Evolutionary conservation across 768 basidiomycete genomes (phyloP).

Genomic region (Peribolospora kevripleyi): DNA sequence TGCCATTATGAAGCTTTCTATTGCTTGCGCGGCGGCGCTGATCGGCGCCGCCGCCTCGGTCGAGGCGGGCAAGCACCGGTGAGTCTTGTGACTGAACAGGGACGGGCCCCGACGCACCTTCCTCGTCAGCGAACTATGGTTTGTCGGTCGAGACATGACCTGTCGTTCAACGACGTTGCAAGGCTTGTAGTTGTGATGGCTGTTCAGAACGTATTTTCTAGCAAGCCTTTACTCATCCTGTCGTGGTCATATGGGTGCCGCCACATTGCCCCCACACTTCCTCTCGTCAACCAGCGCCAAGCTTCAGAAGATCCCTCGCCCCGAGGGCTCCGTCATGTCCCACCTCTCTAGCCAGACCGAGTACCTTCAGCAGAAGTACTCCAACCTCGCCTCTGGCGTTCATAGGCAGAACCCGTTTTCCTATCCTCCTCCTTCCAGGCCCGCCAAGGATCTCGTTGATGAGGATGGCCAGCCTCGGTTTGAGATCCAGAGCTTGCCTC

Average conservation of each 20-base stretch:
- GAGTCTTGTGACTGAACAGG: slow-evolving; percentile 6
- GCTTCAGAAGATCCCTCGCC: slow-evolving; percentile 49
- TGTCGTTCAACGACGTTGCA: no score
- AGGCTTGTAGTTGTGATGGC: no score
- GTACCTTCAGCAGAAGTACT: slow-evolving; percentile 85
- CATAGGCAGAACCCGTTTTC: slow-evolving; percentile 28
- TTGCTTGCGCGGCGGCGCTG: slow-evolving; percentile 7
- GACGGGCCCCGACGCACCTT: background rate
- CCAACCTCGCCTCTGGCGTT: slow-evolving; percentile 50
- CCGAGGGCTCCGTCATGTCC: slow-evolving; percentile 22
- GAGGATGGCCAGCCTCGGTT: slow-evolving; percentile 30
- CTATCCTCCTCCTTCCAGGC: slow-evolving; percentile 18
- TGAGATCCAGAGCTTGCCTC: background rate
- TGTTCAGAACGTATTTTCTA: no score
- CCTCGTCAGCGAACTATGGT: background rate
- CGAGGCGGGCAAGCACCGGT: slow-evolving; percentile 21
- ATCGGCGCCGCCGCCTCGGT: slow-evolving; percentile 15
- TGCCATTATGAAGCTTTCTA: no score
- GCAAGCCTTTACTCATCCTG: no score
- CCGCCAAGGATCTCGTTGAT: slow-evolving; percentile 7
- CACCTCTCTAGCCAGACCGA: slow-evolving; percentile 40
- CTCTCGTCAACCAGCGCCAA: slow-evolving; percentile 38
- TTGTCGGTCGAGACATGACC: background rate
- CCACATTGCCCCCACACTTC: background rate
- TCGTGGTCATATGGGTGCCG: background rate